Percentiles rank a stretch among this genome's conserved stretches.
phyloP scores from a whole-genome alignment of 139 green algal species.

The Eudorina sp. region DNA sequence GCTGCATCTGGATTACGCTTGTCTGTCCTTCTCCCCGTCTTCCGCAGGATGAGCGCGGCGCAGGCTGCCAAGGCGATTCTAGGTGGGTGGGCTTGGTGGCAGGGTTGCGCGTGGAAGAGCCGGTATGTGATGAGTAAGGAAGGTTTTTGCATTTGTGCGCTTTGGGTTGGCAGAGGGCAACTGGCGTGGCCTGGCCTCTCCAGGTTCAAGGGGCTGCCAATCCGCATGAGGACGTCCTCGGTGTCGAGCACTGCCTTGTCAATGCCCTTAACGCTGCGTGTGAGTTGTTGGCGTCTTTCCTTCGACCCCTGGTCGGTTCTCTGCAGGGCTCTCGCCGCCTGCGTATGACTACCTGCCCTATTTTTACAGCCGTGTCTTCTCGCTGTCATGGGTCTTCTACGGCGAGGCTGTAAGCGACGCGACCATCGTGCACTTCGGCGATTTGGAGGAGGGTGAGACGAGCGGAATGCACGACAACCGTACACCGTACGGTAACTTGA shows the following conservation, averaged over 20 bases:
- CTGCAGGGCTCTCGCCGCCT: constrained; percentile 47
- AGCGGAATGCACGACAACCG: no score
- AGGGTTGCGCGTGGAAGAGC: no score
- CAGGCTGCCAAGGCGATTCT: constrained; percentile 70
- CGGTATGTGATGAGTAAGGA: no score
- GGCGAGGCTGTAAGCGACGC: constrained; percentile 65
- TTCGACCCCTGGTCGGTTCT: no score
- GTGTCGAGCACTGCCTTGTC: no score
- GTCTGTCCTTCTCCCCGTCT: background rate
- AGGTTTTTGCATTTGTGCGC: no score
- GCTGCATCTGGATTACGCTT: no score
- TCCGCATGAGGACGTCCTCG: no score
- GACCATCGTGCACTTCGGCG: constrained; percentile 71
- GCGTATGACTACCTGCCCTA: constrained; percentile 95
- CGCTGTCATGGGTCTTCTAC: constrained; percentile 90
- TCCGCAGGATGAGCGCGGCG: constrained; percentile 56
- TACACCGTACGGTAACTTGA: no score
- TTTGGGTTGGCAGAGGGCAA: no score
- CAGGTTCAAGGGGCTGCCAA: no score
- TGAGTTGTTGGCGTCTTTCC: background rate
- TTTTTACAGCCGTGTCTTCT: constrained; percentile 96
- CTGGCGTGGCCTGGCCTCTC: no score
- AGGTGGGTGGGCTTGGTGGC: constrained; percentile 42
- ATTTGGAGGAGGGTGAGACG: constrained; percentile 37
- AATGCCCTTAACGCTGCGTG: background rate